phyloP scores from a whole-genome alignment of 306 rosid genomes.

The Vicia villosa region DNA sequence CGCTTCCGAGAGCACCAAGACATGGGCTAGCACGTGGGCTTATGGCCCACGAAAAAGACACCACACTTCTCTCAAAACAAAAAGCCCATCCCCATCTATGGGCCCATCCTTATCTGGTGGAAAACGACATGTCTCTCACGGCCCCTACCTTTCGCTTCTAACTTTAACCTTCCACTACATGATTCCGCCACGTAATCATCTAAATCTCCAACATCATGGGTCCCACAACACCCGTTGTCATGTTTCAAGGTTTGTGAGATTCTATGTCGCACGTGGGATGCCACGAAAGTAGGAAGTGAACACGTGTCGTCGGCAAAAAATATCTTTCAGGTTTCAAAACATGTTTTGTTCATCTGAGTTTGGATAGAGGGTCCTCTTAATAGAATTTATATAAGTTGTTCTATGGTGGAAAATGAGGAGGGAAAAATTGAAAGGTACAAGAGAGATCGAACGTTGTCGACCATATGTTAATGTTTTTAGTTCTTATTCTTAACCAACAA shows the following conservation, averaged over 20 bases:
- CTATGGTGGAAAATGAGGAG: neutral
- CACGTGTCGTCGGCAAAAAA: conserved; percentile 47
- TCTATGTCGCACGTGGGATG: conserved; percentile 35
- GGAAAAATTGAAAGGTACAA: neutral
- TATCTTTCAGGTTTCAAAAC: no score
- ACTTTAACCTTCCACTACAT: conserved; percentile 26
- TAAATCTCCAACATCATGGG: conserved; percentile 12
- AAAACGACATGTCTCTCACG: conserved; percentile 36
- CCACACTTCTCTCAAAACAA: conserved; percentile 20
- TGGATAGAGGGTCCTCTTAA: neutral
- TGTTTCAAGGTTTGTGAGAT: neutral
- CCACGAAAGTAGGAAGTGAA: conserved; percentile 25
- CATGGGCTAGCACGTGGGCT: conserved; percentile 48
- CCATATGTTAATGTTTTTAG: neutral
- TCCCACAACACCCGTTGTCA: neutral
- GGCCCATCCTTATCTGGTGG: conserved; percentile 44
- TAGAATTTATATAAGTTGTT: neutral
- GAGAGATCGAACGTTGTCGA: neutral
- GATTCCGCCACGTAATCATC: conserved; percentile 34
- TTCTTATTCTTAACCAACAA: neutral
- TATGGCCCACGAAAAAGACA: conserved; percentile 38
- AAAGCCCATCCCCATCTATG: conserved; percentile 38
- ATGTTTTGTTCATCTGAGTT: no score
- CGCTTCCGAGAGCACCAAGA: conserved; percentile 39
- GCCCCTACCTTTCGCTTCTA: conserved; percentile 32